Conservation (phyloP, 176 grass and related monocot genomes). For the Microstegium vimineum region DNA sequence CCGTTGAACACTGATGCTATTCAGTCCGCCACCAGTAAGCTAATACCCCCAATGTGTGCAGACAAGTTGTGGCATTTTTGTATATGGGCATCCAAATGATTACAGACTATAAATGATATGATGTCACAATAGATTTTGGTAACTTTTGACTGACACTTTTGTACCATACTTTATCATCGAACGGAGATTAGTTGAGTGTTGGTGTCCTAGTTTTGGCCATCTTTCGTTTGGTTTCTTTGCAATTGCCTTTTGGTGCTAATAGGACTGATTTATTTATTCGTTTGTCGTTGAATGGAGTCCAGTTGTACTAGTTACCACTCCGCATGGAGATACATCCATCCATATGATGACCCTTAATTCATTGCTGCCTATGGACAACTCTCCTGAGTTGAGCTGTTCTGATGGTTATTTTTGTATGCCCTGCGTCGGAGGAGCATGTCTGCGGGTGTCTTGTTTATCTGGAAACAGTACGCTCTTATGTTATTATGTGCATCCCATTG, state of each 20-base stretch:
- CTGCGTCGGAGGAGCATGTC: neutral
- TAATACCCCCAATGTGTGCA: conserved; percentile 9
- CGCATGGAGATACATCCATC: conserved; percentile 18
- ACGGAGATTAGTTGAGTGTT: conserved; percentile 44
- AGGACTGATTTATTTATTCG: conserved; percentile 36
- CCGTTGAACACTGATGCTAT: conserved; percentile 11
- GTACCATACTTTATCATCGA: conserved; percentile 54
- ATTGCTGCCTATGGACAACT: neutral
- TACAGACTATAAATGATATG: conserved; percentile 48
- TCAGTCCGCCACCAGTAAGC: conserved; percentile 8
- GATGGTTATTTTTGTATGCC: neutral
- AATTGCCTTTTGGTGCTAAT: conserved; percentile 15
- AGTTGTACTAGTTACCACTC: conserved; percentile 25
- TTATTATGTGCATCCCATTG: too few relatives aligned
- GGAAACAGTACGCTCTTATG: neutral
- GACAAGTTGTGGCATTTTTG: conserved; percentile 41
- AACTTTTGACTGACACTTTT: conserved; percentile 55
- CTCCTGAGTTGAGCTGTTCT: neutral
- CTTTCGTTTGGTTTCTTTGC: conserved; percentile 9
- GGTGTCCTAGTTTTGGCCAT: conserved; percentile 16
- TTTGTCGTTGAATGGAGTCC: conserved; percentile 20
- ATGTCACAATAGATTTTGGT: conserved; percentile 54
- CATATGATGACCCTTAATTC: conserved; percentile 4
- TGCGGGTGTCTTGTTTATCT: neutral
- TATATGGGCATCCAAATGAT: conserved; percentile 56